Evolutionary conservation across 371 early-diverging fungal genomes (phyloP).

Genomic region (Circinella umbellata): DNA sequence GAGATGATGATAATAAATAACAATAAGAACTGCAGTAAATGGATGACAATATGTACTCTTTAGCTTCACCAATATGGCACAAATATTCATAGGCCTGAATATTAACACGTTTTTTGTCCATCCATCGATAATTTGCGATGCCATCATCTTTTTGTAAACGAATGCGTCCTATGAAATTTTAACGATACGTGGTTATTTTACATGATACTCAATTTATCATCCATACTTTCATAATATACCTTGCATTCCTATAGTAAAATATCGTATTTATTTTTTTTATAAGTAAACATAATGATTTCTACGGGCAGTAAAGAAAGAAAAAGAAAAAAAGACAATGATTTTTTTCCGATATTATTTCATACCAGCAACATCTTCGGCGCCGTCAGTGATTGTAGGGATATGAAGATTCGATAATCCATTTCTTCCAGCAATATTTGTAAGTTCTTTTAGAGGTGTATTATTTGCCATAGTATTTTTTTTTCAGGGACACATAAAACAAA

Average conservation of each 20-base stretch:
- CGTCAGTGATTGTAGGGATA: constrained; percentile 48
- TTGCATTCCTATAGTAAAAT: constrained; percentile 27
- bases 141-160: constrained; percentile 61
- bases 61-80: constrained; percentile 99
- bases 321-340: background rate
- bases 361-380: constrained; percentile 52
- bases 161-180: constrained; percentile 54
- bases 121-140: constrained; percentile 74
- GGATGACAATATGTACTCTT: constrained; percentile 68
- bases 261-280: background rate
- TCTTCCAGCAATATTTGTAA: constrained; percentile 52
- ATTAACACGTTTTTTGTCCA: constrained; percentile 94
- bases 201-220: background rate
- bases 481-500: constrained; percentile 5
- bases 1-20: background rate
- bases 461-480: constrained; percentile 26
- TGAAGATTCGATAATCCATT: constrained; percentile 41
- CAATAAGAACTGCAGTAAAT: background rate
- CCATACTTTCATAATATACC: constrained; percentile 1
- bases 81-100: constrained; percentile 98
- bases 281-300: too few relatives aligned
- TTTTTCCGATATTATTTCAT: constrained; percentile 15
- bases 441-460: constrained; percentile 47
- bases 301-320: too few relatives aligned
- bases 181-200: too few relatives aligned